These are phyloP conservation scores for Cupressus sempervirens DNA, from an alignment of 75 land plant species.

Conservation along the genomic window DNA sequence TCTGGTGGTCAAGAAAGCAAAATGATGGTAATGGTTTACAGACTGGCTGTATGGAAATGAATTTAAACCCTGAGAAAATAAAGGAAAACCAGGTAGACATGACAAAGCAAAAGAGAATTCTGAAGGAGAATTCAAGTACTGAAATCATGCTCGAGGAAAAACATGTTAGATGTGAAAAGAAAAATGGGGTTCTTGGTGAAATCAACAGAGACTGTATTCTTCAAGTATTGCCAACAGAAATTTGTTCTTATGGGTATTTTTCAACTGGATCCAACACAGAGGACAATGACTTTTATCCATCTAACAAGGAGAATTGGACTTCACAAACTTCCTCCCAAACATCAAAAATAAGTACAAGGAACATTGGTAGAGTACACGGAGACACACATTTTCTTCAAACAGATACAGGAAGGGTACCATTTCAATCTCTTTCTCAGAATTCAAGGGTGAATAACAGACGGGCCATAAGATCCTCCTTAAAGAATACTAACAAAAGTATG, in stretches of 20 bases:
- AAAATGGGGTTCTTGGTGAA: neutral
- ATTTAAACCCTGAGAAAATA: neutral
- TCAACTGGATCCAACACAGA: neutral
- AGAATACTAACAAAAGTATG: neutral
- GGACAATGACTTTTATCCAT: constrained; percentile 15
- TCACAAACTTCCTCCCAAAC: constrained; percentile 13
- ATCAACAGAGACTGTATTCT: neutral
- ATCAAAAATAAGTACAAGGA: neutral
- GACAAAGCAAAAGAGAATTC: neutral
- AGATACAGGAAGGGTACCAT: constrained; percentile 36
- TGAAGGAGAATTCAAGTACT: constrained; percentile 1
- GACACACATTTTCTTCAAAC: neutral
- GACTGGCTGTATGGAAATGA: neutral
- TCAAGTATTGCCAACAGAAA: neutral
- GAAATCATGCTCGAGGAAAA: neutral
- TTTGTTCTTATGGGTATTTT: neutral
- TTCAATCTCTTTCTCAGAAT: constrained; percentile 25
- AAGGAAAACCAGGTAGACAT: neutral
- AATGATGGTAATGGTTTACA: neutral
- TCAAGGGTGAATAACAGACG: neutral
- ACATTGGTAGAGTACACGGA: neutral
- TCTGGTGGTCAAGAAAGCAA: constrained; percentile 4
- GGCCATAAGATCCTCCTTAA: neutral
- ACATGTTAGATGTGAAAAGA: neutral
- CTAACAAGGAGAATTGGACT: constrained; percentile 35